These are phyloP conservation scores for Dioscorea cayenensis DNA, from an alignment of 116 monocot species.

Conservation along the genomic window DNA sequence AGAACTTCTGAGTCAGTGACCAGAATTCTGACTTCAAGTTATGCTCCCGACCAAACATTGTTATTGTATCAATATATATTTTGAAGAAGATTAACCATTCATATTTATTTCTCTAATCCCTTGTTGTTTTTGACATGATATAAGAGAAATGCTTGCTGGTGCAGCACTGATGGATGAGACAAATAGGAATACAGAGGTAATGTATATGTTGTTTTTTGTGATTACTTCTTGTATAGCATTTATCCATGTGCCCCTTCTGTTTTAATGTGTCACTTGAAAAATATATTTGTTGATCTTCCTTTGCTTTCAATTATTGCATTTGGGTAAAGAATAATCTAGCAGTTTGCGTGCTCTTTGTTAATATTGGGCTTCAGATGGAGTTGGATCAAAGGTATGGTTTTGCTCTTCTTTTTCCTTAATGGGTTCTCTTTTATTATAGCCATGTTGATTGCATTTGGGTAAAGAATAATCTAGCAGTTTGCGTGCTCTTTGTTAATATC, in stretches of 20 bases:
- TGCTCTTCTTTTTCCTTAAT: constrained; percentile 6
- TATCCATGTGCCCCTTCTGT: not conserved
- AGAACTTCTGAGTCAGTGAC: too few species aligned
- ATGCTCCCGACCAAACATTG: too few species aligned
- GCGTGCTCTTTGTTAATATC: constrained; percentile 94
- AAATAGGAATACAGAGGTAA: constrained; percentile 71
- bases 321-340: constrained; percentile 95
- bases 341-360: constrained; percentile 90
- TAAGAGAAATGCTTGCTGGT: constrained; percentile 95
- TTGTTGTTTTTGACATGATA: not conserved
- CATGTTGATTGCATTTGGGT: constrained; percentile 41
- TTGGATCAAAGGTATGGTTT: constrained; percentile 78
- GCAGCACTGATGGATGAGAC: constrained; percentile 93
- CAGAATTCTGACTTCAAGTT: too few species aligned
- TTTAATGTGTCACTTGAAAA: not conserved
- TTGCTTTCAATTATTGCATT: not conserved
- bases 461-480: constrained; percentile 93
- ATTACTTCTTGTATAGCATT: too few species aligned
- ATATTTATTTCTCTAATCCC: too few species aligned
- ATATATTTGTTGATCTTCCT: not conserved
- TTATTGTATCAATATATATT: too few species aligned
- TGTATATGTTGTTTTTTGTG: not conserved
- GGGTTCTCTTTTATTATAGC: too few species aligned
- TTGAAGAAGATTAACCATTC: too few species aligned
- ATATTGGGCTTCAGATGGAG: constrained; percentile 97